A percentile compares a stretch with the other conserved stretches of the same genome.
phyloP scores from a whole-genome alignment of 148 eudicot genomes.

The Chenopodium berlandieri region DNA sequence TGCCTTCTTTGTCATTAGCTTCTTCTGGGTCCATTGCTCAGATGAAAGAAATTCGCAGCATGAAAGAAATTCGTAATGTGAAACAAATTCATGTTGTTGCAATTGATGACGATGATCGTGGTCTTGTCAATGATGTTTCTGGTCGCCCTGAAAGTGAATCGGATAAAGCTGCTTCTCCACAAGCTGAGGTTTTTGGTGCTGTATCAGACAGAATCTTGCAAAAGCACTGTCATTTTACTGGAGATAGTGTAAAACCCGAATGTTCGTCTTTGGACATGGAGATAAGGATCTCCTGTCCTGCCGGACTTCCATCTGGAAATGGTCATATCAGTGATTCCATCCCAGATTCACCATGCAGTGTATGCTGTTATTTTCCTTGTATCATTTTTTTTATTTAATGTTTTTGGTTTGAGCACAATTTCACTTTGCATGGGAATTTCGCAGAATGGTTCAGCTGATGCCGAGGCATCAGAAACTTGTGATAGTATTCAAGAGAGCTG shows the following conservation, averaged over 20 bases:
- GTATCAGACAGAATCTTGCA: constrained; percentile 20
- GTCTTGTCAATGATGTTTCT: constrained; percentile 24
- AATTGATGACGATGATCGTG: constrained; percentile 25
- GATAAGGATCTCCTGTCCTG: constrained; percentile 26
- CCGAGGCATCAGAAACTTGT: constrained; percentile 39
- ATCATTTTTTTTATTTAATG: not conserved
- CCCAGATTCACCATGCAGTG: constrained; percentile 45
- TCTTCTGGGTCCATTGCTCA: constrained; percentile 29
- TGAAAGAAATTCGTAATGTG: constrained; percentile 20
- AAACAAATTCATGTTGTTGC: constrained; percentile 36
- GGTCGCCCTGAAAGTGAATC: constrained; percentile 24
- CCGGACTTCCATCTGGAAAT: constrained; percentile 27
- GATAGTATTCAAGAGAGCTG: constrained; percentile 43
- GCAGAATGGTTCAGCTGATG: constrained; percentile 51
- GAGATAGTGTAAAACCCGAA: constrained; percentile 15
- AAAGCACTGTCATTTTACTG: constrained; percentile 16
- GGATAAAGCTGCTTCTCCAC: constrained; percentile 27
- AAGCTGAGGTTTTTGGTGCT: constrained; percentile 21
- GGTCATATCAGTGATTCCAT: constrained; percentile 26
- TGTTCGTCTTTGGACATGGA: constrained; percentile 24
- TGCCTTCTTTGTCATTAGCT: constrained; percentile 30
- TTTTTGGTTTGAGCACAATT: constrained; percentile 2
- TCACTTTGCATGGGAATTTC: constrained; percentile 10
- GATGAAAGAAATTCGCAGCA: constrained; percentile 28
- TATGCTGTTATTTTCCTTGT: constrained; percentile 31